Base-by-base conservation (phyloP, 768 basidiomycete genomes). In the Termitomyces sp. region DNA sequence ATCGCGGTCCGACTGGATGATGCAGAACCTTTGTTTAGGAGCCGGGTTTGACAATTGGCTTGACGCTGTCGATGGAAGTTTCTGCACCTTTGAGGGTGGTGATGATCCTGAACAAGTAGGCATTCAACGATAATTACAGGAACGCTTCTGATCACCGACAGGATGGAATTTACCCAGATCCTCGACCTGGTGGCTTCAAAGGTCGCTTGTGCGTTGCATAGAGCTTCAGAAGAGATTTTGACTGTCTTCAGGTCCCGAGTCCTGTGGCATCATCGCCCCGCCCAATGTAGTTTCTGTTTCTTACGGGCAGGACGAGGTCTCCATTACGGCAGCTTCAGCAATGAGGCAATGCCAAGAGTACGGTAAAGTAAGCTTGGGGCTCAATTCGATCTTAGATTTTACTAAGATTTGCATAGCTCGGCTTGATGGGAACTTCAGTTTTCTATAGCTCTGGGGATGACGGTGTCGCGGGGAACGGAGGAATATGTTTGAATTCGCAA, bases 391-490 rank as follows among this genome's bases (percentile, higher is more conserved):
- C 6, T 4, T n/a, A 46, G 18, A 36, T 3, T 20, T 30, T 14
- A 24, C 43, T 52, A 5, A 52, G 20, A 49, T 3, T 41, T 30
- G n/a, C 16, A 3, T 24, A 78, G 66, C 80, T 88, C 38, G 85
- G 85, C 22, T 70, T 80, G 24, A 79, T 86, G 54, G 87, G 87
- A 14, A 74, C 82, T 18, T 81, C 83, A 5, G 56, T 88, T 5
- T 63, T 83, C 32, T 84, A 85, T 69, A 74, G 78, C 38, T 82
- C 82, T 36, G 86, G 87, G 11, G 86, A 88, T 52, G 36, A 57
- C 22, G 62, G 62, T 40, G 62, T 63, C 18, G 62, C 62, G 6
- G 62, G 62, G 3, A 44, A 55, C 48, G 61, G 61, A 35, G 71
- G 66, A 5, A 50, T 68, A 3, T 75, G 76, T 56, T 64, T 76